A percentile compares a stretch with the other conserved stretches of the same genome.
phyloP scores from a whole-genome alignment of 1,284 basidiomycete genomes.

The Moesziomyces sp. region DNA sequence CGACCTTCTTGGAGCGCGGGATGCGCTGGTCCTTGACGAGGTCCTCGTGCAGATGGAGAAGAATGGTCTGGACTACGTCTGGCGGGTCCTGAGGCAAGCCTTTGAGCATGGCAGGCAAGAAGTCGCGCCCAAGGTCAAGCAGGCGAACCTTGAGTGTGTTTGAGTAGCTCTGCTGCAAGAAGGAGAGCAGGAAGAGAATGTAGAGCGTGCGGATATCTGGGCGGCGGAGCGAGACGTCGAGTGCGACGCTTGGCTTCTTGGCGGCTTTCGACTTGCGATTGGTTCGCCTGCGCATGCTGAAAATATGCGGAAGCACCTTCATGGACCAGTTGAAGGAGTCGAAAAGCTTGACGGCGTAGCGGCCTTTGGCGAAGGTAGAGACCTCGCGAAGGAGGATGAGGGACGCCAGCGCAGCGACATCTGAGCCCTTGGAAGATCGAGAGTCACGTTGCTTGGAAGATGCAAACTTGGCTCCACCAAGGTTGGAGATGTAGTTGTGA shows the following conservation, averaged over 20 bases:
- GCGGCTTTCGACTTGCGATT: constrained; percentile 26
- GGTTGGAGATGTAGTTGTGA: constrained; percentile 50
- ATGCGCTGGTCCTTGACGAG: constrained; percentile 55
- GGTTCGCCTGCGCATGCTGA: constrained; percentile 50
- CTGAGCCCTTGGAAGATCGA: constrained; percentile 25
- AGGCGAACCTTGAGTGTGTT: constrained; percentile 39
- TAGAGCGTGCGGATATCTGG: constrained; percentile 63
- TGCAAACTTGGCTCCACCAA: constrained; percentile 26
- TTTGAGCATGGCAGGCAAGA: constrained; percentile 49
- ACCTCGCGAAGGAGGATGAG: constrained; percentile 55
- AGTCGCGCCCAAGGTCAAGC: constrained; percentile 51
- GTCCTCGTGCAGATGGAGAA: constrained; percentile 59
- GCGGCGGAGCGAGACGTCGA: constrained; percentile 44
- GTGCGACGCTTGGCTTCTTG: constrained; percentile 28
- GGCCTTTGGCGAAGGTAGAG: constrained; percentile 52
- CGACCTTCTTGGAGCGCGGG: constrained; percentile 54
- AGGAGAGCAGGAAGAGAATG: constrained; percentile 58
- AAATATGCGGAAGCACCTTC: constrained; percentile 51
- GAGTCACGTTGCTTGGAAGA: constrained; percentile 23
- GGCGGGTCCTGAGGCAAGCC: constrained; percentile 55
- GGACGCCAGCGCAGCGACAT: constrained; percentile 45
- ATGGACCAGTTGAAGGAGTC: constrained; percentile 61
- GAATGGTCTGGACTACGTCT: constrained; percentile 53
- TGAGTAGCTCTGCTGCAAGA: constrained; percentile 54
- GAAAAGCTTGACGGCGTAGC: constrained; percentile 47